These are phyloP conservation scores for Globisporangium middletonii DNA, from an alignment of 352 stramenopile genomes.

Conservation along the genomic window DNA sequence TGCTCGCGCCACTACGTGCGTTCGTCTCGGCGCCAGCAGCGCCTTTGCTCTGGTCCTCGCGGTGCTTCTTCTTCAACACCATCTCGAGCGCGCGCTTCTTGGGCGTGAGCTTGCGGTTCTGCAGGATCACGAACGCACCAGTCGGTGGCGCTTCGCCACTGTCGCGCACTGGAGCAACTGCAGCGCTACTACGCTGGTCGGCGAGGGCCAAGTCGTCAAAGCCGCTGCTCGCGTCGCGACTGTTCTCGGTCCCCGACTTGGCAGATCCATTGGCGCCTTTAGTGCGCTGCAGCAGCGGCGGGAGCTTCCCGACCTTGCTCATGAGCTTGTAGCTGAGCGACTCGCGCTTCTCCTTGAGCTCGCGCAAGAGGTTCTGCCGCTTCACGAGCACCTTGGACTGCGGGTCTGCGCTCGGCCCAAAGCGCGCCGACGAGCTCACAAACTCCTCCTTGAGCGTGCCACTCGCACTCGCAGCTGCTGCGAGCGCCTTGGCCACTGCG, in stretches of 20 bases:
- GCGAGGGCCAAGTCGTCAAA: not conserved
- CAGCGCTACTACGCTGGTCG: too few species aligned
- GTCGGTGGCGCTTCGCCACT: slow-evolving; percentile 25
- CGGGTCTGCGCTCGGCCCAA: slow-evolving; percentile 44
- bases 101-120: slow-evolving; percentile 59
- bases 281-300: slow-evolving; percentile 33
- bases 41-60: slow-evolving; percentile 21
- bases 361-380: slow-evolving; percentile 63
- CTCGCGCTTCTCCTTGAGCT: slow-evolving; percentile 66
- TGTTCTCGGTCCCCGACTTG: not conserved
- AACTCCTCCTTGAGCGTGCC: slow-evolving; percentile 28
- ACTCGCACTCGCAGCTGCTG: slow-evolving; percentile 2
- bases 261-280: not conserved
- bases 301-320: slow-evolving; percentile 48
- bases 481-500: slow-evolving; percentile 1
- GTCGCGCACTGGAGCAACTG: not conserved
- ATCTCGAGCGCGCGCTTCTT: slow-evolving; percentile 65
- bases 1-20: not conserved
- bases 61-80: slow-evolving; percentile 61
- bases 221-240: not conserved
- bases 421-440: slow-evolving; percentile 49
- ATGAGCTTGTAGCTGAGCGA: slow-evolving; percentile 65
- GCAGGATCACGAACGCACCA: slow-evolving; percentile 47
- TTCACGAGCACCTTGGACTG: slow-evolving; percentile 55
- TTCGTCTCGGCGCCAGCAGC: not conserved